phyloP scores from a whole-genome alignment of 768 basidiomycete genomes.

The Tricholoma furcatifolium region DNA sequence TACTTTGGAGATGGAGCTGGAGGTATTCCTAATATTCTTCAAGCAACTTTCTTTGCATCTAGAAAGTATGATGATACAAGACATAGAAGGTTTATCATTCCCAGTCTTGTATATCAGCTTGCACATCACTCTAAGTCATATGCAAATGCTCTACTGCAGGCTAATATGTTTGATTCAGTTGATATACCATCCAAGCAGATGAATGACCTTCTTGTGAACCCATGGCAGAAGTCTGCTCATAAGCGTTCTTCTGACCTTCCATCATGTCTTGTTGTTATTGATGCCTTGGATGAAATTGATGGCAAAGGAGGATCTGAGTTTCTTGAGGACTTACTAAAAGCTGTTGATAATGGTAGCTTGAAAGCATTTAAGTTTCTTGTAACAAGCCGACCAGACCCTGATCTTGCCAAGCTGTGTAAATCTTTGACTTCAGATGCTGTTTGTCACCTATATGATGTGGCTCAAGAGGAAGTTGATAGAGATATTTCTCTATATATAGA shows the following conservation, averaged over 20 bases:
- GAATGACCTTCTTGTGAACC: conserved; percentile 18
- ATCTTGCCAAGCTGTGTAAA: conserved; percentile 14
- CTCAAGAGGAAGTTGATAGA: background rate
- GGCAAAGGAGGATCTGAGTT: conserved; percentile 11
- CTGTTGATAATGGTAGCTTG: background rate
- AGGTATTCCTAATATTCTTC: conserved; percentile 8
- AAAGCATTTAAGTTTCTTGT: conserved; percentile 22
- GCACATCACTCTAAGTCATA: background rate
- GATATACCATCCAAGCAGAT: conserved; percentile 10
- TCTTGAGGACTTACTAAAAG: background rate
- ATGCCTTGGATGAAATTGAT: conserved; percentile 13
- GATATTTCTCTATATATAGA: background rate
- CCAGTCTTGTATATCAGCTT: conserved; percentile 12
- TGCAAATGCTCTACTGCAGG: background rate
- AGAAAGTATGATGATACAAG: conserved; percentile 23
- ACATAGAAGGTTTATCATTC: conserved; percentile 16
- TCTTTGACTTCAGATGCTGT: conserved; percentile 17
- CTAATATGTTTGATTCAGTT: conserved; percentile 6
- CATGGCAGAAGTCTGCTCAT: conserved; percentile 15
- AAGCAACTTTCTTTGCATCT: conserved; percentile 28
- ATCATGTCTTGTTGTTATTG: conserved; percentile 11
- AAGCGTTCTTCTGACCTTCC: background rate
- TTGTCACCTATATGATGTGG: conserved; percentile 5
- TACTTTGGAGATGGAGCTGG: conserved; percentile 10
- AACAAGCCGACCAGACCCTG: conserved; percentile 17